Evolutionary conservation across 768 basidiomycete species (phyloP).

Genomic region (Mycena kentingensis): DNA sequence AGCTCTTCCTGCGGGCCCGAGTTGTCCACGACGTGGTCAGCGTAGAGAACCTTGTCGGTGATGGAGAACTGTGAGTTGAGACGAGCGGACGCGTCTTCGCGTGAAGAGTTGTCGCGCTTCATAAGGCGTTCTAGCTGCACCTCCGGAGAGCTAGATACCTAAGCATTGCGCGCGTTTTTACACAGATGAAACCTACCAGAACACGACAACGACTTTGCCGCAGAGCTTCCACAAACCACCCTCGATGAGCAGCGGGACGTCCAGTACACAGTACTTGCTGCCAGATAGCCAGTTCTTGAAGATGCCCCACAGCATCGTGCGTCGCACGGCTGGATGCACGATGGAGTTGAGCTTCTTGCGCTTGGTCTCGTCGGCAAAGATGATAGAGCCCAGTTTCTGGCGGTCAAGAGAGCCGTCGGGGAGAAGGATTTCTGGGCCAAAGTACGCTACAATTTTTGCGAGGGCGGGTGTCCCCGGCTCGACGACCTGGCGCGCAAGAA

Average conservation of each 20-base stretch:
- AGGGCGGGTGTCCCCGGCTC: slow-evolving; percentile 80
- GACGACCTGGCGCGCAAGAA: slow-evolving; percentile 84
- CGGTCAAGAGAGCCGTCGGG: slow-evolving; percentile 78
- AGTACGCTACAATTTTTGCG: slow-evolving; percentile 62
- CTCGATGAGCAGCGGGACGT: slow-evolving; percentile 92
- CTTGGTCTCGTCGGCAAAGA: slow-evolving; percentile 78
- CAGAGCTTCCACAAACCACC: slow-evolving; percentile 83
- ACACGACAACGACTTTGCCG: slow-evolving; percentile 84
- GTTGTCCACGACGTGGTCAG: slow-evolving; percentile 88
- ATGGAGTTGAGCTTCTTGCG: slow-evolving; percentile 78
- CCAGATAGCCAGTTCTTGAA: slow-evolving; percentile 76
- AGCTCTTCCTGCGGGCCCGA: slow-evolving; percentile 75
- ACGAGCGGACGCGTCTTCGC: slow-evolving; percentile 70
- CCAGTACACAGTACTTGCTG: slow-evolving; percentile 77
- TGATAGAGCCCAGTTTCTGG: slow-evolving; percentile 76
- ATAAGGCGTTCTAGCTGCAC: slow-evolving; percentile 85
- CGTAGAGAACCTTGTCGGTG: slow-evolving; percentile 76
- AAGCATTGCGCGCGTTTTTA: background rate
- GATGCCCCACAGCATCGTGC: slow-evolving; percentile 72
- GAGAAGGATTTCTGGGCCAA: slow-evolving; percentile 70
- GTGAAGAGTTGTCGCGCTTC: slow-evolving; percentile 66
- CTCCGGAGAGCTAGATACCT: slow-evolving; percentile 63
- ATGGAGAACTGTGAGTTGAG: slow-evolving; percentile 83
- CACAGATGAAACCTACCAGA: slow-evolving; percentile 62
- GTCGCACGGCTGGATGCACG: slow-evolving; percentile 87